Evolutionary conservation across 2,329 filamentous ascomycete genomes (phyloP), one percentile per base, ranked within the genome.

Genomic region (Fusarium graminum): DNA sequence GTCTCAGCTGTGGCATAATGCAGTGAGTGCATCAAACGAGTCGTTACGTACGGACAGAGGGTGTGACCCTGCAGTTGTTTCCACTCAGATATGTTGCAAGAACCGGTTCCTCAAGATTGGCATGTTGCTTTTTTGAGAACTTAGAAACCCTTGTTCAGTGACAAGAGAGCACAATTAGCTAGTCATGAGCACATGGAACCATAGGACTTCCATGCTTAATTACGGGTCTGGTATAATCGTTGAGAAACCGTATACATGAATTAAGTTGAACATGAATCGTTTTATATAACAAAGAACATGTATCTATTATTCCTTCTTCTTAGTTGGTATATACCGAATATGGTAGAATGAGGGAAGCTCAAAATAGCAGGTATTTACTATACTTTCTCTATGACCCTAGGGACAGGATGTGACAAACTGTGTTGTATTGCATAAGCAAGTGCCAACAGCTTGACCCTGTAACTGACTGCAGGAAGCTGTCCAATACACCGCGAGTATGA

Each of bases 1-100:
- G 32, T 38, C 36, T 38, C 47, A 34, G 43, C 36, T 40, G 17
- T 30, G 25, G 32, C 38, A 25, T 53, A 47, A 42, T 53, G 43
- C 49, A 17, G 38, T 19, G 19, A 28, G 29, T 34, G 30, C 32
- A 34, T 30, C 40, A 36, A 30, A 32, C 26, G 17, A 12, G n/a
- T 39, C 28, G 30, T 39, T 29, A 26, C 17, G 25, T 29, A 26
- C 17, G 25, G 47, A 43, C 34, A n/a, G 30, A 49, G 39, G 53
- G 38, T 28, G 36, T 59, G 42, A 19, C 30, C 39, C 25, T 28
- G 29, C 16, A 28, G 30, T 42, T 16, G 17, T 36, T 42, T 34
- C 38, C 22, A n/a, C 16, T 36, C 16, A 16, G n/a, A n/a, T 16
- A 36, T 9, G n/a, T 36, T 36, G 1, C 7, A n/a, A 36, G 34